These are phyloP conservation scores for Colletotrichum lupini DNA, from an alignment of 2,329 filamentous ascomycete species.

Conservation along the genomic window DNA sequence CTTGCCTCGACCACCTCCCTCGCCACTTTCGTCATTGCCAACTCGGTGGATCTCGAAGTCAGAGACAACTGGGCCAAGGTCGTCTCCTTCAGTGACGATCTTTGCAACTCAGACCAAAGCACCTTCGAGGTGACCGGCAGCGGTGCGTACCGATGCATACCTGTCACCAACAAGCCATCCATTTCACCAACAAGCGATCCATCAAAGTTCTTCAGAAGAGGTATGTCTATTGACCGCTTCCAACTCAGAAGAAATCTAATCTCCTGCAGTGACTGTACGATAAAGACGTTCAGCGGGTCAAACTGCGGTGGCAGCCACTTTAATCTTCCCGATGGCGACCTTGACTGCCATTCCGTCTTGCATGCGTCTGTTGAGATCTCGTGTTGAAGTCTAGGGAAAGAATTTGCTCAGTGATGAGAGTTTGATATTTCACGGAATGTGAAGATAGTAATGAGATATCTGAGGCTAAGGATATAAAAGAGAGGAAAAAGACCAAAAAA, in stretches of 20 bases:
- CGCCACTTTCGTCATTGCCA: not conserved
- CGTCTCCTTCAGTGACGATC: conserved; percentile 8
- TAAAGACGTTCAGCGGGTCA: conserved; percentile 6
- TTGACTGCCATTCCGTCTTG: conserved; percentile 18
- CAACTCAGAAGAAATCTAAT: not conserved
- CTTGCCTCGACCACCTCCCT: not conserved
- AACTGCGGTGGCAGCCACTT: not conserved
- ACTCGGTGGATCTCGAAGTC: not conserved
- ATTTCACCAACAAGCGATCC: not conserved
- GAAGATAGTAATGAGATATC: no score
- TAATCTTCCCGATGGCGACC: conserved; percentile 10
- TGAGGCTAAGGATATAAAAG: no score
- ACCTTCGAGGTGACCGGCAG: conserved; percentile 9
- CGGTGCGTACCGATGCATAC: conserved; percentile 9
- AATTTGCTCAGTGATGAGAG: not conserved
- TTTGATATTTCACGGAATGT: no score
- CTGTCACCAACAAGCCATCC: not conserved
- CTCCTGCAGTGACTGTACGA: conserved; percentile 1
- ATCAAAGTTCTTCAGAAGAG: conserved; percentile 15
- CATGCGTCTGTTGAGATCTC: not conserved
- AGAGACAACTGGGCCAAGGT: conserved; percentile 16
- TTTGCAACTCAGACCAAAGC: not conserved
- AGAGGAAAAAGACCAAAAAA: not conserved
- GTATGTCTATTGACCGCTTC: not conserved
- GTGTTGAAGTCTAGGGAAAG: not conserved